A percentile compares a stretch with the other conserved stretches of the same genome.
Evolutionary conservation across 768 basidiomycete genomes (phyloP).

Genomic region (Psilocybe tampanensis): DNA sequence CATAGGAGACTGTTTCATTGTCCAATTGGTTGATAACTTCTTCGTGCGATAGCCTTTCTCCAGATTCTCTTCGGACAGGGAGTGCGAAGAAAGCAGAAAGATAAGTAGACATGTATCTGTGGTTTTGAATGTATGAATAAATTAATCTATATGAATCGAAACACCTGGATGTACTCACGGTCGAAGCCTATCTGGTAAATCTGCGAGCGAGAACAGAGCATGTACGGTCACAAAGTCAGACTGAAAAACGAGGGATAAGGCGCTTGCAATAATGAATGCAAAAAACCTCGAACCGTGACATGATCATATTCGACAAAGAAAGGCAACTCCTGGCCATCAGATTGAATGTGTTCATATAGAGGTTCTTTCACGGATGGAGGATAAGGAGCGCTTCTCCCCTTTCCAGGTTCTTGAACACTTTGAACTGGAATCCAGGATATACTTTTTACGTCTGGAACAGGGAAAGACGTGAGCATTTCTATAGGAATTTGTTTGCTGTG

Average conservation of each 20-base stretch:
- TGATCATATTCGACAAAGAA: slow-evolving; percentile 96
- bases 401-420: slow-evolving; percentile 63
- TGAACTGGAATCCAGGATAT: slow-evolving; percentile 90
- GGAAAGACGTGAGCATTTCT: slow-evolving; percentile 81
- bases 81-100: slow-evolving; percentile 86
- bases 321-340: slow-evolving; percentile 69
- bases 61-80: slow-evolving; percentile 72
- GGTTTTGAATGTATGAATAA: slow-evolving; percentile 7
- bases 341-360: slow-evolving; percentile 63
- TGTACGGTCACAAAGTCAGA: slow-evolving; percentile 91
- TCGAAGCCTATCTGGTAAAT: slow-evolving; percentile 72
- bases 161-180: slow-evolving; percentile 50
- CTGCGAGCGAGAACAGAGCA: slow-evolving; percentile 75
- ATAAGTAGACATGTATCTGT: slow-evolving; percentile 78
- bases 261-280: slow-evolving; percentile 2
- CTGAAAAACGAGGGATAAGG: slow-evolving; percentile 38
- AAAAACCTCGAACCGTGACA: slow-evolving; percentile 65
- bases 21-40: slow-evolving; percentile 91
- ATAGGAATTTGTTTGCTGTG: slow-evolving; percentile 83
- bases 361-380: slow-evolving; percentile 33
- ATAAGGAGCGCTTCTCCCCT: slow-evolving; percentile 39
- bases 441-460: slow-evolving; percentile 86
- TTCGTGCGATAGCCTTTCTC: slow-evolving; percentile 77
- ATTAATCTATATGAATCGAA: not conserved
- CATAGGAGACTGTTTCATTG: slow-evolving; percentile 89